These are phyloP conservation scores for Podospora tetraspora DNA, from an alignment of 495 filamentous ascomycete genomes.

Conservation along the genomic window DNA sequence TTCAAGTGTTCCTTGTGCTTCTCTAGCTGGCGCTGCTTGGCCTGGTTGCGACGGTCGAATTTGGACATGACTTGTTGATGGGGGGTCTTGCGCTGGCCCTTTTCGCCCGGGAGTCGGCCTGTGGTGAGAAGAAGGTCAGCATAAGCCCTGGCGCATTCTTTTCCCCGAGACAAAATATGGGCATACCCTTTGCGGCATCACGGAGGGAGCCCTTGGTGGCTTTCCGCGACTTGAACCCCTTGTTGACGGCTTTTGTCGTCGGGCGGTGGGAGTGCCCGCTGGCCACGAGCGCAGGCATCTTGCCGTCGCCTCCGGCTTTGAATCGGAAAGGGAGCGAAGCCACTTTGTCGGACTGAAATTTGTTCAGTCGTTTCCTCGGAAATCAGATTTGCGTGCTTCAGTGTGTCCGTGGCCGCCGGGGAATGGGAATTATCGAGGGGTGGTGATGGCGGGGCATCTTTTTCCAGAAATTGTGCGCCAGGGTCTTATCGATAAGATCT, in stretches of 20 bases:
- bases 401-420: background rate
- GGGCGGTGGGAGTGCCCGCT: constrained; percentile 77
- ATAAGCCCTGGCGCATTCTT: background rate
- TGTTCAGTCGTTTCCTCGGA: background rate
- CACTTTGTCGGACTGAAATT: constrained; percentile 35
- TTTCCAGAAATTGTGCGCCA: constrained; percentile 27
- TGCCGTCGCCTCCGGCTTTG: constrained; percentile 70
- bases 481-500: constrained; percentile 26
- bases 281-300: constrained; percentile 52
- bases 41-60: constrained; percentile 87
- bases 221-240: constrained; percentile 86
- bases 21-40: constrained; percentile 72
- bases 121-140: constrained; percentile 14
- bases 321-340: constrained; percentile 80
- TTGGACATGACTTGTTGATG: constrained; percentile 98
- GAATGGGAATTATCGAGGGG: constrained; percentile 14
- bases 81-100: constrained; percentile 71
- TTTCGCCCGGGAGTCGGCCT: constrained; percentile 46
- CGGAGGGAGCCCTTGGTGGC: constrained; percentile 81
- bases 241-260: constrained; percentile 80
- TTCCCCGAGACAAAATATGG: background rate
- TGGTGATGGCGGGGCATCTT: constrained; percentile 29
- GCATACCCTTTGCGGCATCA: constrained; percentile 70
- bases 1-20: constrained; percentile 77
- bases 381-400: constrained; percentile 2